Percentiles rank a stretch among this genome's conserved stretches.
Evolutionary conservation across 2,329 filamentous ascomycete species (phyloP).

Genomic region (Penicillium sp.): DNA sequence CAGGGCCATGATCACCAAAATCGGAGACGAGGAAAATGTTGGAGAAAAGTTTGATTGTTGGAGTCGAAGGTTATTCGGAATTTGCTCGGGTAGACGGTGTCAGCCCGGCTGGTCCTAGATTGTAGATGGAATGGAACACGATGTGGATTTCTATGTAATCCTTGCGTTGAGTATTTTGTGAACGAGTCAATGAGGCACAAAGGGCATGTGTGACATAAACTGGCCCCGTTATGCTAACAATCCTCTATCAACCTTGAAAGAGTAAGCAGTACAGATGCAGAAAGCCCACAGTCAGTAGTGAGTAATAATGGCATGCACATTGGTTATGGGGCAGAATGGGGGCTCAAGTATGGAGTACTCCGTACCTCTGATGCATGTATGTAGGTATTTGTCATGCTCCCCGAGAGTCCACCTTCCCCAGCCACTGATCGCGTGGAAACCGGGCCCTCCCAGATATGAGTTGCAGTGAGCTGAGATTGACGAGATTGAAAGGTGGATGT

Average conservation of each 20-base stretch:
- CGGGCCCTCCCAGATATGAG: constrained; percentile 14
- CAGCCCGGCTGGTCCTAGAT: background rate
- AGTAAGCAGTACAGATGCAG: background rate
- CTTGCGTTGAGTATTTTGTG: background rate
- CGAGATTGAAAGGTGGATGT: background rate
- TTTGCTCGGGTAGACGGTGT: background rate
- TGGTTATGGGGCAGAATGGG: background rate
- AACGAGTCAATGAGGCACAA: background rate
- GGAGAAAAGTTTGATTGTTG: background rate
- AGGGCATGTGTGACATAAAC: background rate
- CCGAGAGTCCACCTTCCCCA: background rate
- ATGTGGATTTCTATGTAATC: background rate
- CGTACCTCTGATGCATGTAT: background rate
- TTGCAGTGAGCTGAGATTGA: constrained; percentile 2
- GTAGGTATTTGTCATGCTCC: constrained; percentile 11
- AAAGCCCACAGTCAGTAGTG: constrained; percentile 1
- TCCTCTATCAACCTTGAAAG: background rate
- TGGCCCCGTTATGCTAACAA: background rate
- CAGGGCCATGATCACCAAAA: background rate
- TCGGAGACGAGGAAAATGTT: background rate
- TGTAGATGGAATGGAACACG: background rate
- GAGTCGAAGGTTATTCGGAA: background rate
- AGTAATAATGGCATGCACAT: constrained; percentile 8
- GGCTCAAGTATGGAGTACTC: background rate
- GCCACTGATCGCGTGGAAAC: constrained; percentile 18